Base-by-base conservation (phyloP, 148 eudicot genomes). In the Chenopodium quinoa region DNA sequence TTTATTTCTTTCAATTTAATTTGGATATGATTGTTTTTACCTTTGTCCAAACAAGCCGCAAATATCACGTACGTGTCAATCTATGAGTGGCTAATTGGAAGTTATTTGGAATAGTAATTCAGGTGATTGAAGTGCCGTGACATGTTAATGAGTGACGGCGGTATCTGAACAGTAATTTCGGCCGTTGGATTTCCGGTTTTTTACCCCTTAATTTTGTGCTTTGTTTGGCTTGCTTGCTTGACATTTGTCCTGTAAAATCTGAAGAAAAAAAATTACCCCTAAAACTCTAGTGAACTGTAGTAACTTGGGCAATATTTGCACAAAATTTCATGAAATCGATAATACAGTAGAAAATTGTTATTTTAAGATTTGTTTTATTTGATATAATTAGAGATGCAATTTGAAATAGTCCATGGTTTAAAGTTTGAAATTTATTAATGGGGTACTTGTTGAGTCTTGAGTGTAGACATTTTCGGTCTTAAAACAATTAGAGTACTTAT, bases 41-140 rank as follows among this genome's bases (percentile, higher is more conserved):
- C 37, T 63, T 31, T 79, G 20, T 78, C 77, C 73, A 32, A 79
- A 79, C 74, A 74, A 64, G 62, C 78, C 83, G 48, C 77, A 76
- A 56, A 52, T 5, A 7, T 76, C 68, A 68, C 14, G 8, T 34
- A 76, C 76, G 80, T 76, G 84, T 76, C 80, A 76, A 71, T 29
- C 22, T 27, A 2, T 76, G 14, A 76, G 4, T 68, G 7, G 80
- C 48, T 79, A 7, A 52, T 8, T 20, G 17, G 29, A 2, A 72
- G 8, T 40, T 79, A 19, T 19, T 34, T 17, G 27, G 58, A 11
- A 73, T 60, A 73, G 60, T 73, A 72, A 72, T n/a, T 44, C 29
- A 7, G 54, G 25, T 20, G 54, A 72, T 4, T 73, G 76, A 73
- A 73, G 22, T 48, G 76, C 76, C 76, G 25, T 47, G 58, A 73